Evolutionary conservation across 2,329 filamentous ascomycete genomes (phyloP).

Genomic region (Beauveria australis): DNA sequence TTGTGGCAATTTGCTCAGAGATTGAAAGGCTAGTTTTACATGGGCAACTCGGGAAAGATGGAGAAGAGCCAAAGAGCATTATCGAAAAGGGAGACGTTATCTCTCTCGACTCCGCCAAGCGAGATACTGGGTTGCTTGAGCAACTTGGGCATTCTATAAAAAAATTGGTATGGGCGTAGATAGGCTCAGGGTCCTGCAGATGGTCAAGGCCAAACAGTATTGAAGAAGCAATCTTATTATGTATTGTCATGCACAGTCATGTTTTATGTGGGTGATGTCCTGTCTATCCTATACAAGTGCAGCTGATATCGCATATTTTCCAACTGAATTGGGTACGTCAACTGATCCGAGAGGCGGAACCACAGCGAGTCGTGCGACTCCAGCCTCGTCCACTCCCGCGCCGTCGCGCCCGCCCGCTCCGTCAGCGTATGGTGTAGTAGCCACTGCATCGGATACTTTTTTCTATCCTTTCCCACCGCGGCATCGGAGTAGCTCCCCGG

Average conservation of each 20-base stretch:
- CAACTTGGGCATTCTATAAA: conserved; percentile 84
- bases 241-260: not conserved
- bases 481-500: conserved; percentile 89
- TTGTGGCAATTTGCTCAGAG: conserved; percentile 63
- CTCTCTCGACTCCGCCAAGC: conserved; percentile 74
- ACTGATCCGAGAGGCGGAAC: conserved; percentile 63
- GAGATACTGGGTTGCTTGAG: conserved; percentile 78
- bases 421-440: conserved; percentile 76
- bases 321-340: conserved; percentile 75
- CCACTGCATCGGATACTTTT: conserved; percentile 88
- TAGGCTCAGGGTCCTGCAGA: conserved; percentile 19
- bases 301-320: conserved; percentile 96
- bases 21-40: conserved; percentile 60
- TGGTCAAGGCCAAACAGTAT: conserved; percentile 5
- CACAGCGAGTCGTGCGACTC: conserved; percentile 70
- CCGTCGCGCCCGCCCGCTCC: conserved; percentile 27
- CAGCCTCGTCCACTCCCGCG: conserved; percentile 61
- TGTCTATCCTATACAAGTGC: conserved; percentile 58
- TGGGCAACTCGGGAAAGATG: conserved; percentile 32
- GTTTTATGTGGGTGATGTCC: not conserved
- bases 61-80: conserved; percentile 36
- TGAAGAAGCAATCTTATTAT: not conserved
- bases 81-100: conserved; percentile 65
- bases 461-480: conserved; percentile 52
- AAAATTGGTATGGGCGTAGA: conserved; percentile 76